Base-by-base conservation (phyloP, 192 early-diverging fungal species). In the Podila epigama region DNA sequence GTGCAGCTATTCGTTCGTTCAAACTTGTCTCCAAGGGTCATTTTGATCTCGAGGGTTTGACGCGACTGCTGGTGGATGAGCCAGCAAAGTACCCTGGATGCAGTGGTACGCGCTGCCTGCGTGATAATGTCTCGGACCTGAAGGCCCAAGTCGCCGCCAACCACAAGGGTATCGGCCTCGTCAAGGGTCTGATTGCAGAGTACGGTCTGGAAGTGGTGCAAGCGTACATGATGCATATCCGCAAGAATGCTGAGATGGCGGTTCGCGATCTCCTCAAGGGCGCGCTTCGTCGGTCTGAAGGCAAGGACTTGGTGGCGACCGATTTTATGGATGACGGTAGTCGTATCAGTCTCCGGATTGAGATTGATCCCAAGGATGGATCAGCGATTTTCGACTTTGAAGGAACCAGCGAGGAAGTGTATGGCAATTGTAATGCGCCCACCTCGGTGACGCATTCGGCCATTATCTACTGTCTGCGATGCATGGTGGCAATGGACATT, bases 101-200 rank as follows among this genome's bases (percentile, higher is more conserved):
- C 82, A 88, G 86, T 51, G 96, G 96, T 29, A 92, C 96, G 0
- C 90, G 97, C 59, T 94, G 91, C 80, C 77, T 97, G 37, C 87
- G 86, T 22, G 97, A 99, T 64, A 96, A 96, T 56, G 84, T 99
- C 44, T 95, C 94, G 1, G 96, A 98, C 69, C 80, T 99, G 67
- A 95, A 96, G 82, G 97, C 97, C 9, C 97, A 99, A 64, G 91
- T 97, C 51, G 97, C 97, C 12, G 97, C 97, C 34, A 99, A 99
- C 80, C 91, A 97, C 58, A 88, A 92, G 50, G 97, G 97, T 9
- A 97, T 99, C 51, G 68, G 71, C 2, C 87, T 99, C 25, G 88
- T 97, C 20, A 87, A 88, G 68, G 80, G 83, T 3, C 79, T 99
- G 62, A 96, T 97, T 66, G 63, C 70, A 7, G 95, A 98, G 80